Evolutionary conservation across 73 alveolate genomes (phyloP).

Genomic region (Urostyla sp.): DNA sequence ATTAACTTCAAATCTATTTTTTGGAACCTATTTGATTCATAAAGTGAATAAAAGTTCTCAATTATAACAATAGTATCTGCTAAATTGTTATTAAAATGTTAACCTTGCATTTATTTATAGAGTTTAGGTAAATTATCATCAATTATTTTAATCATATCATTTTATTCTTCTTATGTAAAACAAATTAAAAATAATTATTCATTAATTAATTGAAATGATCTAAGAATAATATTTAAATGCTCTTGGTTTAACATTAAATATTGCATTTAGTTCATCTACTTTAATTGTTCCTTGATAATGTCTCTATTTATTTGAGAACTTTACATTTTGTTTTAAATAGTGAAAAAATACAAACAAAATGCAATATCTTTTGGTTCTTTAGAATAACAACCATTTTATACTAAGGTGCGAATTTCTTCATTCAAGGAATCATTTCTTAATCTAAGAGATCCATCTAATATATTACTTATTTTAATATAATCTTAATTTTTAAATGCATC

Average conservation of each 20-base stretch:
- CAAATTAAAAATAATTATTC: neutral
- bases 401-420: neutral
- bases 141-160: neutral
- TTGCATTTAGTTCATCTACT: neutral
- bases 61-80: slow-evolving; percentile 18
- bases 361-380: slow-evolving; percentile 37
- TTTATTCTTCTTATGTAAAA: neutral
- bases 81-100: slow-evolving; percentile 22
- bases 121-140: slow-evolving; percentile 36
- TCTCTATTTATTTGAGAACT: neutral
- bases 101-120: neutral
- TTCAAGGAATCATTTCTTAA: slow-evolving; percentile 23
- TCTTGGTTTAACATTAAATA: neutral
- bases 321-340: neutral
- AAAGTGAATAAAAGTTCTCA: slow-evolving; percentile 33
- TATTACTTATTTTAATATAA: slow-evolving; percentile 11
- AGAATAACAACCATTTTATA: slow-evolving; percentile 39
- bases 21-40: slow-evolving; percentile 4
- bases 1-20: slow-evolving; percentile 8
- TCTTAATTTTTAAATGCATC: slow-evolving; percentile 26
- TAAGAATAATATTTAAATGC: slow-evolving; percentile 16
- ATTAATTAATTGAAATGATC: slow-evolving; percentile 3
- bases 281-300: neutral
- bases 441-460: slow-evolving; percentile 22
- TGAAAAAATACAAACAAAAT: slow-evolving; percentile 4